phyloP scores from a whole-genome alignment of 2,329 filamentous ascomycete species.

The Cryphonectria radicalis region DNA sequence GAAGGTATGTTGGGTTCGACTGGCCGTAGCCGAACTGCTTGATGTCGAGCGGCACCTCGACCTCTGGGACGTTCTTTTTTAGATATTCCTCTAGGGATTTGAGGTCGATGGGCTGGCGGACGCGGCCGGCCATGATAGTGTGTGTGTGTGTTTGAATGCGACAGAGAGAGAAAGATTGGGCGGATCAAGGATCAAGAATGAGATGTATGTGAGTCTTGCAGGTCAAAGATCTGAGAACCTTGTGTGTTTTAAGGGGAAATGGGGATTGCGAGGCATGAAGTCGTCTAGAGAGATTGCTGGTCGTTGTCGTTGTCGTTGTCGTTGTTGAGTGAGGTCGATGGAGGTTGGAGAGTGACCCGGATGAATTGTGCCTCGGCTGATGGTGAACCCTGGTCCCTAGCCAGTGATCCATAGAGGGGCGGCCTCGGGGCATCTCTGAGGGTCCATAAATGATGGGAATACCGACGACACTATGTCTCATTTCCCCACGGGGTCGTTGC shows the following conservation, averaged over 20 bases:
- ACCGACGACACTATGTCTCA: no score
- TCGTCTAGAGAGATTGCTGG: neutral
- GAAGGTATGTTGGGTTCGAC: constrained; percentile 94
- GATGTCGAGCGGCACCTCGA: constrained; percentile 80
- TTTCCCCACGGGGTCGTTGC: neutral
- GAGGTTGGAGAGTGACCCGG: neutral
- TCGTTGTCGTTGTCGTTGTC: neutral
- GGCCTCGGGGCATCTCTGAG: no score
- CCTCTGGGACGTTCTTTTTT: constrained; percentile 75
- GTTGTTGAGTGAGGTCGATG: neutral
- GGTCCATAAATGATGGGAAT: no score
- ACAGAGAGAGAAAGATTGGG: neutral
- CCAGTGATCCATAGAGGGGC: no score
- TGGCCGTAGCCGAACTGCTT: constrained; percentile 98
- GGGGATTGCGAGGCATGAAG: neutral
- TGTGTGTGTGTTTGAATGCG: neutral
- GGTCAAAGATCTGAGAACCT: no score
- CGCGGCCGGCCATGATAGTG: constrained; percentile 73
- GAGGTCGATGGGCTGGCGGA: constrained; percentile 90
- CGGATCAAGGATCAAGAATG: neutral
- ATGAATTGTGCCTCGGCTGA: constrained; percentile 12
- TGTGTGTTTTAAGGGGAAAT: neutral
- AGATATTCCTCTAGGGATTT: constrained; percentile 80
- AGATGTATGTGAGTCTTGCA: neutral
- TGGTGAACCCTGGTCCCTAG: neutral